A percentile compares a stretch with the other conserved stretches of the same genome.
phyloP scores from a whole-genome alignment of 371 early-diverging fungal genomes.

The Basidiobolus meristosporus region DNA sequence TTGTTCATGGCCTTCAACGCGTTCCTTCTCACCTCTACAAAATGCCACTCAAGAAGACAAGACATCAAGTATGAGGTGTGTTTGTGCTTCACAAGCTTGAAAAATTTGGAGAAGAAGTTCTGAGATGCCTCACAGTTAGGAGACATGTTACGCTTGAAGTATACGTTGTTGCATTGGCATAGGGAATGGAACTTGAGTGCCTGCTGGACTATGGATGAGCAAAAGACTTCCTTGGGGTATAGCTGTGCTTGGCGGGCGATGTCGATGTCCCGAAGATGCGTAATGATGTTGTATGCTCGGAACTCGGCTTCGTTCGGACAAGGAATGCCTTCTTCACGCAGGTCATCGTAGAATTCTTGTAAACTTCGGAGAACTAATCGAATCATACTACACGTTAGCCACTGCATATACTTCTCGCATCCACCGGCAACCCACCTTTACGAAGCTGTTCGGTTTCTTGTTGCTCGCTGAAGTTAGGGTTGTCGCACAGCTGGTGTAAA shows the following conservation, averaged over 20 bases:
- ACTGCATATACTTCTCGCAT: too few relatives aligned
- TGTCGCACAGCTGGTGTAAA: constrained; percentile 48
- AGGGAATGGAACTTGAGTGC: constrained; percentile 45
- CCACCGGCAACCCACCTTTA: constrained; percentile 54
- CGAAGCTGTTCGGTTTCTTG: constrained; percentile 77
- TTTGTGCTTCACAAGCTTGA: constrained; percentile 30
- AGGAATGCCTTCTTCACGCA: constrained; percentile 20
- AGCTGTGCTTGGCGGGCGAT: constrained; percentile 33
- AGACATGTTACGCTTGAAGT: constrained; percentile 11
- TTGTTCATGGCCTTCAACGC: too few relatives aligned
- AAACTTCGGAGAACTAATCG: constrained; percentile 47
- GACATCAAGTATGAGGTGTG: constrained; percentile 49
- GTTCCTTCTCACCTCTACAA: constrained; percentile 47
- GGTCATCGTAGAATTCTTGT: constrained; percentile 69
- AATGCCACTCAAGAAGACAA: constrained; percentile 51
- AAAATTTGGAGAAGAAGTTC: constrained; percentile 37
- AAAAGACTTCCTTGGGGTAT: constrained; percentile 25
- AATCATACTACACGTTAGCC: neutral
- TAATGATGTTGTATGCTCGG: constrained; percentile 60
- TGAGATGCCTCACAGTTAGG: too few relatives aligned
- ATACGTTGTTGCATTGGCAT: constrained; percentile 30
- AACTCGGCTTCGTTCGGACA: constrained; percentile 77
- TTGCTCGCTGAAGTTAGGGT: constrained; percentile 41
- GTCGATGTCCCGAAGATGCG: constrained; percentile 49
- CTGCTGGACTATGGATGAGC: constrained; percentile 32